A percentile compares a stretch with the other conserved stretches of the same genome.
Evolutionary conservation across 2,329 filamentous ascomycete genomes (phyloP).

Genomic region (Fusarium stilboides): DNA sequence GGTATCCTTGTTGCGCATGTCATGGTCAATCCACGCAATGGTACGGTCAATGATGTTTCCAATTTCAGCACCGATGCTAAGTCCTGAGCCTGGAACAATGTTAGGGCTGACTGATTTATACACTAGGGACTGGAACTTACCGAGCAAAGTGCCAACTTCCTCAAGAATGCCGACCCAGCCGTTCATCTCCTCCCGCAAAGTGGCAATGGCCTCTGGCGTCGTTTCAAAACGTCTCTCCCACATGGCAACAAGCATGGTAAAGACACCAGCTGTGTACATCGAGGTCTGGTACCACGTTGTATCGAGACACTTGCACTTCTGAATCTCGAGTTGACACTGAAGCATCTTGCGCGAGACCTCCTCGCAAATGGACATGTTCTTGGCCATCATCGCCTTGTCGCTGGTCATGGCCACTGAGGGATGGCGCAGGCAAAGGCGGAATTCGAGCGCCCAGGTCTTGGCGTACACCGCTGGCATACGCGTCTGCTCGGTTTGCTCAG

Average conservation of each 20-base stretch:
- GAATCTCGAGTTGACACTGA: slow-evolving; percentile 70
- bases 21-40: slow-evolving; percentile 67
- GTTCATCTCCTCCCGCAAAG: slow-evolving; percentile 77
- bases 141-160: slow-evolving; percentile 76
- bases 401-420: slow-evolving; percentile 71
- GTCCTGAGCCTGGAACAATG: slow-evolving; percentile 59
- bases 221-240: slow-evolving; percentile 76
- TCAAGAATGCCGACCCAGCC: slow-evolving; percentile 78
- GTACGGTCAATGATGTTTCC: slow-evolving; percentile 66
- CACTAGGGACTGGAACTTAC: slow-evolving; percentile 61
- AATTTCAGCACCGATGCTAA: slow-evolving; percentile 62
- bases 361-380: slow-evolving; percentile 77
- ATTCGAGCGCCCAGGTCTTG: slow-evolving; percentile 69
- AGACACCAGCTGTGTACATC: slow-evolving; percentile 80
- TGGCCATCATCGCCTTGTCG: slow-evolving; percentile 69
- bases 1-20: slow-evolving; percentile 58
- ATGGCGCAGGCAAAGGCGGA: slow-evolving; percentile 72
- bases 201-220: slow-evolving; percentile 70
- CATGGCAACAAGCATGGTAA: slow-evolving; percentile 78
- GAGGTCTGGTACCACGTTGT: slow-evolving; percentile 84
- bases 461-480: slow-evolving; percentile 69
- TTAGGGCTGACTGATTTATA: slow-evolving; percentile 31
- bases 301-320: slow-evolving; percentile 77
- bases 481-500: slow-evolving; percentile 58
- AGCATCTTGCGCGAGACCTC: slow-evolving; percentile 77